Conservation (phyloP, 257 asterid species). For the Solanum peruvianum region DNA sequence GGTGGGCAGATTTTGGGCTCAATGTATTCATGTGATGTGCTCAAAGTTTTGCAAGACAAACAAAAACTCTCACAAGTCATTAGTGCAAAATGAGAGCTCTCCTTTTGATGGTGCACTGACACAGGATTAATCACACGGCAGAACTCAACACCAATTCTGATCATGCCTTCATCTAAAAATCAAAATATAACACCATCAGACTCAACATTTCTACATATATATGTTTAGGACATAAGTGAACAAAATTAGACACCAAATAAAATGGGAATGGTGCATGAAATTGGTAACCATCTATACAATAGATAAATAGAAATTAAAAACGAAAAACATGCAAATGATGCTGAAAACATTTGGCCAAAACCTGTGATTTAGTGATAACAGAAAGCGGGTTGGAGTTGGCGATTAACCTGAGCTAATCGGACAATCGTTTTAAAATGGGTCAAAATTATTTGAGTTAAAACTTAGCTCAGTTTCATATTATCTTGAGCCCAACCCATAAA, state of each 20-base stretch:
- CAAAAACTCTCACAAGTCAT: background rate
- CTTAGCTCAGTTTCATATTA: too few relatives aligned
- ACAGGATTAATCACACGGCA: background rate
- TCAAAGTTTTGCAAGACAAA: background rate
- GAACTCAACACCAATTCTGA: background rate
- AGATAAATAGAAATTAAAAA: too few relatives aligned
- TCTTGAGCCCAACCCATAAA: too few relatives aligned
- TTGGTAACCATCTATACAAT: too few relatives aligned
- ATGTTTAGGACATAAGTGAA: background rate
- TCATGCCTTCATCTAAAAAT: background rate
- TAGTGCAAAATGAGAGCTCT: background rate
- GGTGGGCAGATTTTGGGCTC: constrained; percentile 35
- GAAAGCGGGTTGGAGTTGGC: too few relatives aligned
- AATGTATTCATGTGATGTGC: constrained; percentile 24
- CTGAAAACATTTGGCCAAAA: too few relatives aligned
- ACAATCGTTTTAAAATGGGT: too few relatives aligned
- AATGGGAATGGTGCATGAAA: too few relatives aligned
- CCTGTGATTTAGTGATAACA: too few relatives aligned
- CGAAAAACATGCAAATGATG: too few relatives aligned
- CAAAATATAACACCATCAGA: background rate
- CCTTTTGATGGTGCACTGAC: background rate
- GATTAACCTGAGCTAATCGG: too few relatives aligned
- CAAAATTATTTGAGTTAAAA: too few relatives aligned
- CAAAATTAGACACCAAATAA: background rate
- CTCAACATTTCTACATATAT: background rate